Evolutionary conservation across 176 grass and related monocot genomes (phyloP).

Genomic region (Metroxylon sagu): DNA sequence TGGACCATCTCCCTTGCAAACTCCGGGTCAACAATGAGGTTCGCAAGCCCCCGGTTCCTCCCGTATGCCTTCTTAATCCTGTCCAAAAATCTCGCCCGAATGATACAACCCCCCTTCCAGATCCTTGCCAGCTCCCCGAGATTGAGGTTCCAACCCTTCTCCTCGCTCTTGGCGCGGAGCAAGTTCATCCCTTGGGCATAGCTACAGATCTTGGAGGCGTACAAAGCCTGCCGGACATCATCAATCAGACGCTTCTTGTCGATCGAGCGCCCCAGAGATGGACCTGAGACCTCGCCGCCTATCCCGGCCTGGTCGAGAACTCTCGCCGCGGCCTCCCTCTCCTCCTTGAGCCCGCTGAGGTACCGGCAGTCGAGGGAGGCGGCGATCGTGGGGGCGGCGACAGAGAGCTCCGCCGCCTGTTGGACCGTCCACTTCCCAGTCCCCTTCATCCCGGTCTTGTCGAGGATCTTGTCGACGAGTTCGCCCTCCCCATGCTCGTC

Average conservation of each 20-base stretch:
- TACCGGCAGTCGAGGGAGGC: slow-evolving; percentile 54
- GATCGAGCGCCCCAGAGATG: slow-evolving; percentile 12
- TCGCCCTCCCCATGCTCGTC: slow-evolving; percentile 37
- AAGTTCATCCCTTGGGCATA: slow-evolving; percentile 99
- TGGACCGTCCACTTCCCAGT: slow-evolving; percentile 97
- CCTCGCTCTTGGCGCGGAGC: slow-evolving; percentile 59
- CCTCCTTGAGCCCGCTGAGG: slow-evolving; percentile 81
- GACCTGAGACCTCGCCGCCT: slow-evolving; percentile 6
- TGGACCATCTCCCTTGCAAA: slow-evolving; percentile 96
- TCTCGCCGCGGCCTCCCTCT: slow-evolving; percentile 54
- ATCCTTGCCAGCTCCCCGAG: slow-evolving; percentile 80
- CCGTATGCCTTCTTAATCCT: slow-evolving; percentile 85
- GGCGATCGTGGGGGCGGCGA: slow-evolving; percentile 77
- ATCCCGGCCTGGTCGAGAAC: slow-evolving; percentile 65
- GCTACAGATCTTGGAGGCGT: slow-evolving; percentile 85
- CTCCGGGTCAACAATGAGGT: slow-evolving; percentile 88
- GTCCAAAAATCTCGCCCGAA: slow-evolving; percentile 79
- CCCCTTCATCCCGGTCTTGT: slow-evolving; percentile 98
- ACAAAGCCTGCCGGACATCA: slow-evolving; percentile 64
- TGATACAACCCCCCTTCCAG: slow-evolving; percentile 95
- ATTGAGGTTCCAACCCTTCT: slow-evolving; percentile 83
- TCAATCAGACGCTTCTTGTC: slow-evolving; percentile 69
- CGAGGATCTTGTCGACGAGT: slow-evolving; percentile 79
- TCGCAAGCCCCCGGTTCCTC: slow-evolving; percentile 66
- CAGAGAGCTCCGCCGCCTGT: slow-evolving; percentile 77